These are phyloP conservation scores for Penicillium sp. DNA, from an alignment of 2,329 filamentous ascomycete genomes.

Conservation along the genomic window DNA sequence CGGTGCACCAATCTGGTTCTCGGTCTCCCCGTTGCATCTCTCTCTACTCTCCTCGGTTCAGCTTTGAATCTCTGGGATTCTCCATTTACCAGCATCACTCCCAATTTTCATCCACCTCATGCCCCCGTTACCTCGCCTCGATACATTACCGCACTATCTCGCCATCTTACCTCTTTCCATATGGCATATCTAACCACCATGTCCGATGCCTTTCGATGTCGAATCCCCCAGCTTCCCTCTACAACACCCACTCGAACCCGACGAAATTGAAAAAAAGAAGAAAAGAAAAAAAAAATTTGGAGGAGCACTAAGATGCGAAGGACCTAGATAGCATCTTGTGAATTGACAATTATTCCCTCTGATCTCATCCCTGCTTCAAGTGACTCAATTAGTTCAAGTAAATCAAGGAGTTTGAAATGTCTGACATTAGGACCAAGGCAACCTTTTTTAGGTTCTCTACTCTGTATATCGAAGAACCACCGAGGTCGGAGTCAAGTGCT, in stretches of 20 bases:
- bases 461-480: neutral
- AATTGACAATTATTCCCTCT: constrained; percentile 38
- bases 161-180: constrained; percentile 6
- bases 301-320: constrained; percentile 32
- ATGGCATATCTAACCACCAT: constrained; percentile 5
- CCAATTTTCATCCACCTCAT: neutral
- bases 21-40: neutral
- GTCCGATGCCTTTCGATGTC: neutral
- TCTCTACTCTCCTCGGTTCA: neutral
- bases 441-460: no score
- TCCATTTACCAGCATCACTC: neutral
- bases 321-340: constrained; percentile 31
- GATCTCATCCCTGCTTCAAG: neutral
- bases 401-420: neutral
- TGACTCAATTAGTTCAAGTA: neutral
- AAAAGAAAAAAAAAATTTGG: constrained; percentile 28
- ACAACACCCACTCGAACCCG: constrained; percentile 13
- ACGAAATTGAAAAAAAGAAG: constrained; percentile 16
- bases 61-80: neutral
- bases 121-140: constrained; percentile 1
- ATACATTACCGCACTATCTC: constrained; percentile 1
- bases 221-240: neutral
- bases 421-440: no score
- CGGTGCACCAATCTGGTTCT: constrained; percentile 1
- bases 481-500: constrained; percentile 16